phyloP scores from a whole-genome alignment of 179 eudicot genomes.

The Sideroxylon spinosum region DNA sequence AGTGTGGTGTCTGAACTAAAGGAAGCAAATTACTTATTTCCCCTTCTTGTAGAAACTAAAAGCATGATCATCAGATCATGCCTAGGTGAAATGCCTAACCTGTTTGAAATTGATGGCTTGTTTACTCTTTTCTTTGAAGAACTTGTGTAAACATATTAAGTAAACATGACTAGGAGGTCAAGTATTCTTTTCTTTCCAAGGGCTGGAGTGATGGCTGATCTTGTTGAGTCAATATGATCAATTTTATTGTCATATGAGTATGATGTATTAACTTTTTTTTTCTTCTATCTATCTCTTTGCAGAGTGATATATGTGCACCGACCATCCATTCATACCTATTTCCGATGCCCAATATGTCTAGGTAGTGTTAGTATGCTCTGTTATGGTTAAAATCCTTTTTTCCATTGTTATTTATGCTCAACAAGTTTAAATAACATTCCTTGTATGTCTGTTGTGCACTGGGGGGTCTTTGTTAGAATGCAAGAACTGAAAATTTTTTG shows the following conservation, averaged over 20 bases:
- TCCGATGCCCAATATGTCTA: constrained; percentile 64
- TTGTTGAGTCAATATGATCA: not conserved
- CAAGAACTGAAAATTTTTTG: not conserved
- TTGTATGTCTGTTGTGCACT: not conserved
- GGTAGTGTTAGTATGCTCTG: constrained; percentile 28
- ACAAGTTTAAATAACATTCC: not conserved
- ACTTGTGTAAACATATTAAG: not conserved
- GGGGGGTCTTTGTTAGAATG: not conserved
- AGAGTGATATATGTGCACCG: constrained; percentile 37
- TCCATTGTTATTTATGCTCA: not conserved
- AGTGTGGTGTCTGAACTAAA: not conserved
- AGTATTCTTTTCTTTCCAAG: not conserved
- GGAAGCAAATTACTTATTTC: not conserved
- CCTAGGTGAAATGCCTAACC: not conserved
- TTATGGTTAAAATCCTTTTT: not conserved
- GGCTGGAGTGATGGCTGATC: not conserved
- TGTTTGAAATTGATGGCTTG: not conserved
- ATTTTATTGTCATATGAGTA: not conserved
- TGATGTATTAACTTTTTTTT: not conserved
- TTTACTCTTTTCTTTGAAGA: not conserved
- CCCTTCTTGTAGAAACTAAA: not conserved
- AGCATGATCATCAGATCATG: too few relatives aligned
- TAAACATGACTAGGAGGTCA: not conserved
- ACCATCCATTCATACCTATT: constrained; percentile 45
- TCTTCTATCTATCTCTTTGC: constrained; percentile 24